Evolutionary conservation across 2,329 filamentous ascomycete species (phyloP), one percentile per base, ranked within the genome.

Genomic region (Stachybotrys chlorohalonatus): DNA sequence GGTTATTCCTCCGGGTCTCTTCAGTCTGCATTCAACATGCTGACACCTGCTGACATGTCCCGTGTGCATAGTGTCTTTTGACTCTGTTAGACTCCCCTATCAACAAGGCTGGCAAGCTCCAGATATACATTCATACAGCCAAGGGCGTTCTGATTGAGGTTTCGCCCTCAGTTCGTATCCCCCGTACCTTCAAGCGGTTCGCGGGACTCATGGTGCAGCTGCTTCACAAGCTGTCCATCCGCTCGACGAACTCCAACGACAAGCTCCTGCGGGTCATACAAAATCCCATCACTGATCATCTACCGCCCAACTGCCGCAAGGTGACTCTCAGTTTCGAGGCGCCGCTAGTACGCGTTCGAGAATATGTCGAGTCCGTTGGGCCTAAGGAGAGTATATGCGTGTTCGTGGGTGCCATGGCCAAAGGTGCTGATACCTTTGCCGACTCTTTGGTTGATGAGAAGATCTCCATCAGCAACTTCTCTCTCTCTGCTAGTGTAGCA

Each of bases 191-290:
- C 75, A 99, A 99, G 81, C 91, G 94, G 47, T 99, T 99, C 66
- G 94, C 94, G 49, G 94, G 94, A 75, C 78, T 99, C 58, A 99
- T 99, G 94, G 94, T 99, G 54, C 94, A 99, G 75, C 81, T 99
- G 45, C 84, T 99, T 49, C 94, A 99, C 73, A 88, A 92, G 56
- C 84, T 97, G 47, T 95, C 93, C 48, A 99, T 99, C 67, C 87
- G 94, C 61, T 96, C 93, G 46, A 95, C 93, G 61, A 95, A 93
- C 61, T 97, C 93, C 5, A 91, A 96, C 69, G 94, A 99, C 75
- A 99, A 97, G 76, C 84, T 99, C 31, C 81, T 99, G 56, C 93
- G 94, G 64, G 94, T 99, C 63, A 96, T 99, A 72, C 91, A 94
- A 73, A 97, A 97, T 70, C 94, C 94, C 31, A 96, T 99, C 69